Evolutionary conservation across 257 asterid genomes (phyloP).

Genomic region (Nicotiana undulata): DNA sequence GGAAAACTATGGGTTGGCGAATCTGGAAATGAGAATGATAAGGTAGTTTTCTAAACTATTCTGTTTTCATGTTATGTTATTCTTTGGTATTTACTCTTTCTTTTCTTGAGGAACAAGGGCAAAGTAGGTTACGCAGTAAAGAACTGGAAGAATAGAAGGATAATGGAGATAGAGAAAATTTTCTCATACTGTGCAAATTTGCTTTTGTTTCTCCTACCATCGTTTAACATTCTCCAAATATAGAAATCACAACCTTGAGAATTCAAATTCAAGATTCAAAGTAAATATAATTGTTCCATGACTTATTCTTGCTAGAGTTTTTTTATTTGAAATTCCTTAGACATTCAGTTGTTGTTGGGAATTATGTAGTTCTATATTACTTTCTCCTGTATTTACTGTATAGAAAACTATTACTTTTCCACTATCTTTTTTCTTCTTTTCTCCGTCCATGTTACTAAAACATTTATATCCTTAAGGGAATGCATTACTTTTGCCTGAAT

Average conservation of each 20-base stretch:
- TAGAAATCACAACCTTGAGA: not conserved
- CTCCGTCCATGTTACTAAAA: not conserved
- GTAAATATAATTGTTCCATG: not conserved
- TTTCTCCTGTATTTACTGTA: not conserved
- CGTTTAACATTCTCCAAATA: not conserved
- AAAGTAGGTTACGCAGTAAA: not conserved
- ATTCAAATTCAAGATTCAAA: not conserved
- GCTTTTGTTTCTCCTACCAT: not conserved
- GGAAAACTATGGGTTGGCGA: conserved; percentile 94
- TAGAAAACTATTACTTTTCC: not conserved
- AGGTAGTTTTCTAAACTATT: conserved; percentile 35
- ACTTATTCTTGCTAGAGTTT: not conserved
- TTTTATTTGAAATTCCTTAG: not conserved
- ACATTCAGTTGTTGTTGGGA: not conserved
- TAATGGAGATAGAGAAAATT: not conserved
- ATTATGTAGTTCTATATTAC: not conserved
- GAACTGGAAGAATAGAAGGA: not conserved
- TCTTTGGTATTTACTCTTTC: not conserved
- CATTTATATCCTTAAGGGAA: not conserved
- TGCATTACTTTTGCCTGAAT: not conserved
- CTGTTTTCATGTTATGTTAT: not conserved
- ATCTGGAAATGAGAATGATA: conserved; percentile 77
- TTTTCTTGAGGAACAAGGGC: not conserved
- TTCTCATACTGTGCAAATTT: not conserved
- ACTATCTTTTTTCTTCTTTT: not conserved